Conservation (phyloP, 306 rosid species). For the Glycine tomentella region DNA sequence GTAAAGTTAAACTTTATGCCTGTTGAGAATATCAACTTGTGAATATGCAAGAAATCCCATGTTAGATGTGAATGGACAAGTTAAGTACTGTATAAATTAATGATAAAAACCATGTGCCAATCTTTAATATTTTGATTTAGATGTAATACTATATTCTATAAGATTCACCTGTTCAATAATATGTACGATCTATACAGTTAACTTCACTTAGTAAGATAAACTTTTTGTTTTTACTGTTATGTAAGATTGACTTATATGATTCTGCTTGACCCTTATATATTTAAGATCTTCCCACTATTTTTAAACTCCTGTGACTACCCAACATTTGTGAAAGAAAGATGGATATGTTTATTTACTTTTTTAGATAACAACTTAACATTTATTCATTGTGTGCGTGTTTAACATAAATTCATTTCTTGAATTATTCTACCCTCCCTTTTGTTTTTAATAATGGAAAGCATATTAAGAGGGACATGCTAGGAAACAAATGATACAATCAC, state of each 20-base stretch:
- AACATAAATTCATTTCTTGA: not conserved
- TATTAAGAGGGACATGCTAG: constrained; percentile 13
- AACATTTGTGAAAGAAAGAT: not conserved
- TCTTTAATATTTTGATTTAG: not conserved
- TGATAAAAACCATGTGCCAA: not conserved
- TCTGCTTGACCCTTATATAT: not conserved
- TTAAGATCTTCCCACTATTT: not conserved
- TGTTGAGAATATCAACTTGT: not conserved
- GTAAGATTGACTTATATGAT: not conserved
- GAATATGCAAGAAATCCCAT: too few species aligned
- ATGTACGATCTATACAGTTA: too few species aligned
- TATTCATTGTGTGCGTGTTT: not conserved
- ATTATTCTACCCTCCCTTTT: not conserved
- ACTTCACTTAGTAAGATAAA: too few species aligned
- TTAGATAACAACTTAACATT: not conserved
- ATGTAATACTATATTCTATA: too few species aligned
- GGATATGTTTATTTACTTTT: not conserved
- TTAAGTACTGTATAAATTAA: not conserved
- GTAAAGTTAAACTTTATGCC: not conserved
- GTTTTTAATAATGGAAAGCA: constrained; percentile 19
- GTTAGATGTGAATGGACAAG: not conserved
- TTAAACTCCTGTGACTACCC: not conserved
- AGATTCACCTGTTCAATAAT: too few species aligned
- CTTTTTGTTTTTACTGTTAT: not conserved
- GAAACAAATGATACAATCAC: constrained; percentile 53